Evolutionary conservation across 176 grass and related monocot genomes (phyloP), one percentile per base, ranked within the genome.

Genomic region (Oryza coarctata): DNA sequence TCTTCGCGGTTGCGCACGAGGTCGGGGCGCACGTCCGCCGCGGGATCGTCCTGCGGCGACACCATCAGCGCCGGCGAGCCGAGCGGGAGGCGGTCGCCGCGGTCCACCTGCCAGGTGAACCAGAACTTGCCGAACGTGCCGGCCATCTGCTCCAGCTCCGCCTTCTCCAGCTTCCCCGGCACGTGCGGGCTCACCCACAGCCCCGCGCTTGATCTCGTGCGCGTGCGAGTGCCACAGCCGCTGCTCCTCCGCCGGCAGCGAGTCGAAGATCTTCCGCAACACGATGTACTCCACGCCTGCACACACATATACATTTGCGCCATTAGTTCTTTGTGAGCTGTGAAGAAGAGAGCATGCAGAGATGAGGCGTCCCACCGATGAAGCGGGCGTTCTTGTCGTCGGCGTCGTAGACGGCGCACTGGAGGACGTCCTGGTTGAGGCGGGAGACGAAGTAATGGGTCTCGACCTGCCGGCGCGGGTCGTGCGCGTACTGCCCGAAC

Each of bases 101-200:
- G 89, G 82, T 94, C 94, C 39, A 89, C 89, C 89, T 94, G 91
- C 91, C 94, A 97, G 22, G 94, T 97, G 94, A 91, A 97, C 89
- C 94, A 97, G 82, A 97, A 88, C 85, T 97, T 97, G 87, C 94
- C 94, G 64, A 91, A 88, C 25, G 89, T 94, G 57, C 73, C 40
- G 44, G 83, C 82, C 86, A 94, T 66, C 23, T 77, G 65, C 1
- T 82, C 76, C 33, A 94, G 82, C 89, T 92, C 89, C 81, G 85
- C 18, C 78, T 82, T 90, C 60, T 87, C 75, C 72, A 94, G 74
- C 85, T 69, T 61, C 29, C 27, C 74, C 26, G 92, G 87, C 63
- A 92, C 81, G 32, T 67, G 35, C 11, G 90, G 94, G 68, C 62
- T 81, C 36, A 71, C 67, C 83, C 92, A 92, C 58, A 97, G 76